Conservation (phyloP, 1,284 basidiomycete genomes). For the Ganoderma sinense region DNA sequence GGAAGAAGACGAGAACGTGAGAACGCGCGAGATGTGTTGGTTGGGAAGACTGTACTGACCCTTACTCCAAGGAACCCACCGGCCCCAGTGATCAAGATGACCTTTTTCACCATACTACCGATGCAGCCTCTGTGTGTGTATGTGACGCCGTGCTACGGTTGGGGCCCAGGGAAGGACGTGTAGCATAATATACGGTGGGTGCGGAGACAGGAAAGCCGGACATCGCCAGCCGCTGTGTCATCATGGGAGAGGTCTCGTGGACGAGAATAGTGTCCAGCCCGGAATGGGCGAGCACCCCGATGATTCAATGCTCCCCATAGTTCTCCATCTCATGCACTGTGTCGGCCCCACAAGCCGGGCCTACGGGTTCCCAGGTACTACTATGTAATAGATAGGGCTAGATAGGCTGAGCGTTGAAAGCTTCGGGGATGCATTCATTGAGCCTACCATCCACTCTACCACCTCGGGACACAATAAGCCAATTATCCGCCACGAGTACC, state of each 20-base stretch:
- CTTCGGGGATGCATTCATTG: neutral
- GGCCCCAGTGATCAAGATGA: constrained; percentile 65
- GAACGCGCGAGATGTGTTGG: neutral
- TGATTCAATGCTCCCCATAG: neutral
- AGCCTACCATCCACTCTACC: neutral
- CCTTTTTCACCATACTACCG: constrained; percentile 32
- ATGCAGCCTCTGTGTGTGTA: too few species aligned
- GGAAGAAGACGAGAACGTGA: neutral
- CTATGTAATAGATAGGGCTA: neutral
- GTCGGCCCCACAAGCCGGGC: neutral
- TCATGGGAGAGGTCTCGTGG: neutral
- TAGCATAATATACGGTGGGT: neutral
- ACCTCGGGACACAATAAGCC: neutral
- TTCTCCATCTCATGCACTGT: neutral
- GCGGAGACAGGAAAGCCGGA: neutral
- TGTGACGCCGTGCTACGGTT: neutral
- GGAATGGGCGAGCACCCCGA: neutral
- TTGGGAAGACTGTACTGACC: constrained; percentile 36
- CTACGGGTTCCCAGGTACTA: neutral
- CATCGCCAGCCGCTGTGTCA: constrained; percentile 1
- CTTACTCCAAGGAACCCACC: constrained; percentile 56
- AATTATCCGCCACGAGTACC: neutral
- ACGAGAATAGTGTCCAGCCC: neutral
- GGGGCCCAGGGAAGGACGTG: neutral
- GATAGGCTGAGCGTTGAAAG: neutral